Evolutionary conservation across 805 yeast genomes (phyloP).

Genomic region (Candida xiaguanensis): DNA sequence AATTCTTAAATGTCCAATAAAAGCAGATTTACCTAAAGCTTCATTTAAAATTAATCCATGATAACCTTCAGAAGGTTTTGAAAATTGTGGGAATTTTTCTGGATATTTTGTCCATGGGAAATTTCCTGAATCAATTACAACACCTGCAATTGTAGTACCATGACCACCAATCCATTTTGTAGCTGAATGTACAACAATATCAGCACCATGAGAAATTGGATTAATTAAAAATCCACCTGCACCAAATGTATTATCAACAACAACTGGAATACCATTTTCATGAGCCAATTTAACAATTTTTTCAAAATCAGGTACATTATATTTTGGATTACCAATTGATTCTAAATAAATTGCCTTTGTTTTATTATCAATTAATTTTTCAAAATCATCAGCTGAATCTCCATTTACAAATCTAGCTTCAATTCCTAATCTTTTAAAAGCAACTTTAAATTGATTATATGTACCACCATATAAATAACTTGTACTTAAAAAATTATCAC

Average conservation of each 20-base stretch:
- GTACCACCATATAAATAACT: slow-evolving; percentile 94
- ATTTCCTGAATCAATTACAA: slow-evolving; percentile 83
- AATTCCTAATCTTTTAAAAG: slow-evolving; percentile 85
- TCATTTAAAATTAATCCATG: slow-evolving; percentile 85
- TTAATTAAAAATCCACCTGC: slow-evolving; percentile 88
- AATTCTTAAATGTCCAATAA: slow-evolving; percentile 72
- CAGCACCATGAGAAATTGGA: slow-evolving; percentile 89
- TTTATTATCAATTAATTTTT: slow-evolving; percentile 67
- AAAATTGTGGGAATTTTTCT: slow-evolving; percentile 86
- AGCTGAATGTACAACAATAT: slow-evolving; percentile 89
- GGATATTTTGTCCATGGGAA: slow-evolving; percentile 89
- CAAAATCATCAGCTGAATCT: slow-evolving; percentile 72
- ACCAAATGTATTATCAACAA: slow-evolving; percentile 95
- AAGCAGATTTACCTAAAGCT: slow-evolving; percentile 77
- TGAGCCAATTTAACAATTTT: slow-evolving; percentile 73
- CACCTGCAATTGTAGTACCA: slow-evolving; percentile 93
- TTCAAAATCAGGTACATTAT: slow-evolving; percentile 89
- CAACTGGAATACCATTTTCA: slow-evolving; percentile 81
- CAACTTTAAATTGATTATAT: slow-evolving; percentile 89
- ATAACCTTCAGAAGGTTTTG: slow-evolving; percentile 88
- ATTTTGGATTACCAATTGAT: slow-evolving; percentile 89
- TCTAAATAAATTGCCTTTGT: slow-evolving; percentile 91
- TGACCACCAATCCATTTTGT: slow-evolving; percentile 99
- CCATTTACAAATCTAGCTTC: slow-evolving; percentile 83
- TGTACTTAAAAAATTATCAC: slow-evolving; percentile 87